These are phyloP conservation scores for Alternaria metachromatica DNA, from an alignment of 2,329 filamentous ascomycete species.

Conservation along the genomic window DNA sequence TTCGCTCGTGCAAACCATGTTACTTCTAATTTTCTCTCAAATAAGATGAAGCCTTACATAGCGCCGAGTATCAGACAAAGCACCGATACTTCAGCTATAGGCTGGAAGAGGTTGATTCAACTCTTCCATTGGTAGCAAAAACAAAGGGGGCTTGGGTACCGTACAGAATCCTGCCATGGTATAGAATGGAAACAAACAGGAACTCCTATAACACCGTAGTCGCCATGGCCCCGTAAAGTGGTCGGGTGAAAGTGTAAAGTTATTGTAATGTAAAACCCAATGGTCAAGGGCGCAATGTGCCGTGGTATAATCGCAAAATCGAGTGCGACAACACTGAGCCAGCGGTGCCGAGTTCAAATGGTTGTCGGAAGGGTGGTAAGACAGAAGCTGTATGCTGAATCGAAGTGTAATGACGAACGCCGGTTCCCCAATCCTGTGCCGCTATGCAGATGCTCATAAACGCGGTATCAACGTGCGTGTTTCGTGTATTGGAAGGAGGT, in stretches of 20 bases:
- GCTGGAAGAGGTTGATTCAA: background rate
- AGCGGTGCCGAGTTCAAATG: background rate
- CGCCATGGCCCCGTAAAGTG: background rate
- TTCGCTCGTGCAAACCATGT: background rate
- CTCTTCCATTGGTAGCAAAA: background rate
- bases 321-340: constrained; percentile 6
- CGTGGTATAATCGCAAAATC: constrained; percentile 15
- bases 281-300: constrained; percentile 9
- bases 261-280: background rate
- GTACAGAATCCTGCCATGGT: background rate
- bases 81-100: constrained; percentile 4
- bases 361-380: constrained; percentile 24
- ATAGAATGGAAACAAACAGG: background rate
- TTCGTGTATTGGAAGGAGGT: constrained; percentile 20
- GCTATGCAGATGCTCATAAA: constrained; percentile 49
- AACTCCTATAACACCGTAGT: constrained; percentile 9
- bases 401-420: constrained; percentile 38
- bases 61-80: constrained; percentile 1
- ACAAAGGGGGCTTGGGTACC: background rate
- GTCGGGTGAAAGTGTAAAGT: background rate
- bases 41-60: constrained; percentile 5
- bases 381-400: constrained; percentile 34
- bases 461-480: constrained; percentile 28
- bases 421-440: constrained; percentile 32
- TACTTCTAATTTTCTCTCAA: constrained; percentile 2